These are phyloP conservation scores for Globisporangium nagaii DNA, from an alignment of 352 stramenopile genomes.

Conservation along the genomic window DNA sequence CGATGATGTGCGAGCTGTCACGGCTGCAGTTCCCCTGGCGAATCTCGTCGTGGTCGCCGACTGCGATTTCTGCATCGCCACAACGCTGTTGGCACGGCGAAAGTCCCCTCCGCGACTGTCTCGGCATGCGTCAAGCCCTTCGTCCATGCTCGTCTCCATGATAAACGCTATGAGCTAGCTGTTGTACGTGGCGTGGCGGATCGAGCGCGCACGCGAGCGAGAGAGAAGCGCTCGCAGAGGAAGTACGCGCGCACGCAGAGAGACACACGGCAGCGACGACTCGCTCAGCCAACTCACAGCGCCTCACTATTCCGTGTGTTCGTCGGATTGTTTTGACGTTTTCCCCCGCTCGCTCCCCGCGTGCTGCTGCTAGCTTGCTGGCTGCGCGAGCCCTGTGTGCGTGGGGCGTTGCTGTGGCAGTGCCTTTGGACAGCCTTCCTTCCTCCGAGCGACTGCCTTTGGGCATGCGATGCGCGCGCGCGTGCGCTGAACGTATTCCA, in stretches of 20 bases:
- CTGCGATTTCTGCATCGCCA: not conserved
- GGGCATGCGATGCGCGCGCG: not conserved
- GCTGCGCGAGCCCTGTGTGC: too few relatives aligned
- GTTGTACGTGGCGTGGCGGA: not conserved
- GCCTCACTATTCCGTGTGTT: not conserved
- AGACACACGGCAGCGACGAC: not conserved
- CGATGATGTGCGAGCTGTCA: not conserved
- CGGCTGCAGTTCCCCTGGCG: not conserved
- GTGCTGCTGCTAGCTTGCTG: too few relatives aligned
- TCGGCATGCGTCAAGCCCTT: slow-evolving; percentile 1
- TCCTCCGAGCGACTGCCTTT: slow-evolving; percentile 2
- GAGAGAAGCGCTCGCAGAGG: not conserved
- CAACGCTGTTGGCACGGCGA: not conserved
- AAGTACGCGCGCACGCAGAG: not conserved
- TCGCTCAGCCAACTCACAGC: not conserved
- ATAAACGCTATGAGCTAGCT: too few relatives aligned
- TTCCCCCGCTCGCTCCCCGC: not conserved
- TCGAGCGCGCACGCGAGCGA: slow-evolving; percentile 5
- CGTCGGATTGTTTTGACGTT: slow-evolving; percentile 14
- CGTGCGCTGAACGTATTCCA: not conserved
- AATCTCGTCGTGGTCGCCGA: not conserved
- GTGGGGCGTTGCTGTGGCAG: slow-evolving; percentile 9
- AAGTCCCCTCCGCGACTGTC: not conserved
- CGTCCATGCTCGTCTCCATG: slow-evolving; percentile 3
- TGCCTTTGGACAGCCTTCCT: too few relatives aligned